phyloP scores from a whole-genome alignment of 2,329 filamentous ascomycete species.

The Neonectria punicea region DNA sequence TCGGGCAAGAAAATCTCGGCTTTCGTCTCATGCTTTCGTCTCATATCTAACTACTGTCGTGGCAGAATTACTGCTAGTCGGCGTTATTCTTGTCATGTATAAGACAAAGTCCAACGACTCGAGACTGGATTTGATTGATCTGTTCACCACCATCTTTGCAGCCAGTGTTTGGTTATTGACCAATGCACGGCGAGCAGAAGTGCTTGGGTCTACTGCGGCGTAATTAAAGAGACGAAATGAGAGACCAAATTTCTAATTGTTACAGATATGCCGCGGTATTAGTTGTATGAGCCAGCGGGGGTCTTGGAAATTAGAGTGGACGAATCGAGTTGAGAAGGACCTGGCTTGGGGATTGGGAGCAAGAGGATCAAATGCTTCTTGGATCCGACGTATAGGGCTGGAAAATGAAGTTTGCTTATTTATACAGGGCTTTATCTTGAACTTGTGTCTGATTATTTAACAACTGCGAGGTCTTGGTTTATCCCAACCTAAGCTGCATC shows the following conservation, averaged over 20 bases:
- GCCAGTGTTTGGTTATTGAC: neutral
- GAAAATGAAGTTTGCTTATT: no score
- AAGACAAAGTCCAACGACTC: constrained; percentile 11
- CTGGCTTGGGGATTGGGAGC: no score
- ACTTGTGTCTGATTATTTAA: no score
- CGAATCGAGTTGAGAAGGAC: no score
- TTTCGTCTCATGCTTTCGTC: constrained; percentile 22
- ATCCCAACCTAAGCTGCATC: no score
- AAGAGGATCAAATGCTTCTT: neutral
- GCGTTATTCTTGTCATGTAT: constrained; percentile 23
- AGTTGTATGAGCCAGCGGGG: neutral
- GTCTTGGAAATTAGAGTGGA: neutral
- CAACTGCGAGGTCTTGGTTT: no score
- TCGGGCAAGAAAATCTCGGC: constrained; percentile 15
- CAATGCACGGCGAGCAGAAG: neutral
- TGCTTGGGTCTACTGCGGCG: neutral
- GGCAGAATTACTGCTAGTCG: constrained; percentile 18
- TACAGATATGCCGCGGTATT: neutral
- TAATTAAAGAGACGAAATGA: neutral
- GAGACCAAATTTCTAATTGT: neutral
- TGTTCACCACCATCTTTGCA: constrained; percentile 20
- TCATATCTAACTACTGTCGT: constrained; percentile 18
- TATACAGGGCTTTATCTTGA: no score
- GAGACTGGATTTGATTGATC: constrained; percentile 18
- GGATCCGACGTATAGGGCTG: no score